Evolutionary conservation across 2,329 filamentous ascomycete species (phyloP), one percentile per base, ranked within the genome.

Genomic region (Colletotrichum sublineola): DNA sequence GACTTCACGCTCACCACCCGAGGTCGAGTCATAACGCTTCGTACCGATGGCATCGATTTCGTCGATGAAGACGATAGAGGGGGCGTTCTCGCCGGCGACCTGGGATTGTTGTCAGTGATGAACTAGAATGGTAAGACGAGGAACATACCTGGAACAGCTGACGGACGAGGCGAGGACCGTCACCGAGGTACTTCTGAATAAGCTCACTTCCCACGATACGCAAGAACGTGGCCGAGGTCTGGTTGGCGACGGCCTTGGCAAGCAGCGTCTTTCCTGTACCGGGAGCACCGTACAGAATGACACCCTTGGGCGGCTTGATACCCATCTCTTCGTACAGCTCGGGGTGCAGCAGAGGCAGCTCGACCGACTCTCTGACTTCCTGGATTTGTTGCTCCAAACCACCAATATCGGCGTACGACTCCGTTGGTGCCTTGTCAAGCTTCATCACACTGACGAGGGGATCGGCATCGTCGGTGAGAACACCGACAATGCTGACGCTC

Each of bases 281-380:
- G 1, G 96, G 96, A 38, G 96, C 96, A 1, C 96, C 96, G 81
- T 99, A 99, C 36, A 99, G 92, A 79, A 99, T 99, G 78, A 99
- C 96, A 88, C 96, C 96, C 89, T 99, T 99, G 73, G 96, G 96
- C 5, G 96, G 96, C 84, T 99, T 99, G 88, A 99, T 98, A 80
- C 96, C 96, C 96, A 99, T 99, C 86, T 99, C 96, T 83, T 99
- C 96, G 84, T 99, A 99, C 64, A 99, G 86, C 84, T 99, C 96
- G 0, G 96, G 96, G 81, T 99, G 96, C 72, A 99, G 87, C 75
- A 99, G 87, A 6, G 96, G 96, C 78, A 99, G 84, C 85, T 99
- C 96, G 70, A 99, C 96, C 1, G 96, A 97, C 86, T 99, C 96
- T 77, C 96, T 90, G 57, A 99, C 96, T 85, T 99, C 96, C 81